Base-by-base conservation (phyloP, 164 flowering plant genomes). In the Macadamia tetraphylla region DNA sequence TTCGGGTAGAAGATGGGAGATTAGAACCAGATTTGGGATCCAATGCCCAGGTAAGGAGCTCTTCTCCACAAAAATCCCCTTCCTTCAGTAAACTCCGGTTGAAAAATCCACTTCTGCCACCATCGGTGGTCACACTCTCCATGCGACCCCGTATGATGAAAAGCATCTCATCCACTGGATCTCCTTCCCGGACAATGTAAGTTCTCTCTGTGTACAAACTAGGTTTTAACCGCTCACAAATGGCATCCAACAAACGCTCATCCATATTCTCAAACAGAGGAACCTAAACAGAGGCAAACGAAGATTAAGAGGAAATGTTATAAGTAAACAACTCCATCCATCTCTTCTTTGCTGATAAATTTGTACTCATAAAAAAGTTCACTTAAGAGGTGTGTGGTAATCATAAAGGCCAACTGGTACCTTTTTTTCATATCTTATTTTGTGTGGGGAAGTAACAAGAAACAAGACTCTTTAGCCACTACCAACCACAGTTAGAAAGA, bases 41-140 rank as follows among this genome's bases (percentile, higher is more conserved):
- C 58, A 95, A 77, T 30, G 99, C 99, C 99, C 99, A 95, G 1
- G 98, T 95, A 29, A 95, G 73, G 55, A 95, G 94, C 80, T 92
- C 99, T 71, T 95, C 99, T 0, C 99, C 99, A 71, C 99, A 95
- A 71, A 95, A 95, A 67, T 89, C 99, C 7, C 97, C 94, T 72
- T 90, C 97, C 74, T 85, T 86, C 9, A 95, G 82, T 14, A 89
- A 64, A 77, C 98, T 77, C 6, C 85, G 84, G 78, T 95, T 95
- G 76, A 87, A 92, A 71, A 95, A 95, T 6, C 99, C 99, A 65
- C 88, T 92, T 73, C 99, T 81, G 6, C 99, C 98, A 60, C 99
- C 98, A 74, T 92, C 94, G 9, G 98, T 92, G 1, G 99, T 95
- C 65, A 88, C 92, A 78, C 97, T 92, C 81, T 89, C 95, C 9